Conservation (phyloP, 768 basidiomycete species). For the Sporobolomyces pararoseus region DNA sequence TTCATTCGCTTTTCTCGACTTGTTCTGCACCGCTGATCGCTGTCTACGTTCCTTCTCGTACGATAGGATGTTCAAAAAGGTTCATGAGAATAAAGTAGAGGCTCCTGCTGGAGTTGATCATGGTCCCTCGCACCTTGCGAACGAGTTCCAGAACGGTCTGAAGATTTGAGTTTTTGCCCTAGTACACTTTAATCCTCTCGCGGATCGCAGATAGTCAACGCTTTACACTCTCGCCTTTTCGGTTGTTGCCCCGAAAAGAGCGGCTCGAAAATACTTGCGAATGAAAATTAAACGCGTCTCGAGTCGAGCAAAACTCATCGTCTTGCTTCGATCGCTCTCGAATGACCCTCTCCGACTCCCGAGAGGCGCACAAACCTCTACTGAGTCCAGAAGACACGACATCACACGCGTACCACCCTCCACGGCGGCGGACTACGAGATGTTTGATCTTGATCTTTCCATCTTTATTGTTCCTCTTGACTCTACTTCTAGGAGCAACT, state of each 20-base stretch:
- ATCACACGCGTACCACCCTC: not conserved
- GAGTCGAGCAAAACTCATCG: too few relatives aligned
- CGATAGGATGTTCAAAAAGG: not conserved
- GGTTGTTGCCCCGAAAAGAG: too few relatives aligned
- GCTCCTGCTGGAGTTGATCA: too few relatives aligned
- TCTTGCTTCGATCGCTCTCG: too few relatives aligned
- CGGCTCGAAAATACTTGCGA: too few relatives aligned
- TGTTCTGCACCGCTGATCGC: not conserved
- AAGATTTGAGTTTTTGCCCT: too few relatives aligned
- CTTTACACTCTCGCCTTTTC: too few relatives aligned
- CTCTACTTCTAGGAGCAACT: not conserved
- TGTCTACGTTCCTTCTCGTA: not conserved
- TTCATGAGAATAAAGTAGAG: not conserved
- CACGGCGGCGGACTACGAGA: not conserved
- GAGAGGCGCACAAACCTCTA: conserved; percentile 1
- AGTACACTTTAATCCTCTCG: too few relatives aligned
- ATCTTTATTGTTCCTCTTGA: not conserved
- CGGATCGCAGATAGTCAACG: too few relatives aligned
- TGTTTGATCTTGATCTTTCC: conserved; percentile 14
- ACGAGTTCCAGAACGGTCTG: too few relatives aligned
- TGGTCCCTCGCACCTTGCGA: too few relatives aligned
- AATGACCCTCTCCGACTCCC: not conserved
- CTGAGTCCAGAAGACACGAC: not conserved
- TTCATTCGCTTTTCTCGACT: not conserved
- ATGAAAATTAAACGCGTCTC: too few relatives aligned